Percentiles rank a stretch among this genome's conserved stretches.
These are phyloP conservation scores for Epicoccum nigrum DNA, from an alignment of 2,329 filamentous ascomycete genomes.

Conservation along the genomic window DNA sequence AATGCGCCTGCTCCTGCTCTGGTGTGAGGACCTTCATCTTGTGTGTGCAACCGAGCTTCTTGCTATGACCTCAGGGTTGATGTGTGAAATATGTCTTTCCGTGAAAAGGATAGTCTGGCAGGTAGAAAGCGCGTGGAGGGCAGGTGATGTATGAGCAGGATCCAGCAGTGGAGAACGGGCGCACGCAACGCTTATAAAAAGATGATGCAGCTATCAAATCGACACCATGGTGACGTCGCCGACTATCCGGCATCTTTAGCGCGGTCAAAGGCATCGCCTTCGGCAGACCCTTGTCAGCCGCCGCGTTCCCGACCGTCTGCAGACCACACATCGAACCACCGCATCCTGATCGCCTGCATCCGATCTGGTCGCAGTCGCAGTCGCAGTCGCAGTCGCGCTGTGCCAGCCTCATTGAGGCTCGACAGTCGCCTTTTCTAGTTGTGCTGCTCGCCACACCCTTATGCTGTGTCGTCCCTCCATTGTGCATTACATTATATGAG, in stretches of 20 bases:
- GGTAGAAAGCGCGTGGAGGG: background rate
- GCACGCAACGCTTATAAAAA: conserved; percentile 35
- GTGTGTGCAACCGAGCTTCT: conserved; percentile 11
- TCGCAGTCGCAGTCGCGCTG: no score
- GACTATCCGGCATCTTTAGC: conserved; percentile 29
- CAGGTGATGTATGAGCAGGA: conserved; percentile 6
- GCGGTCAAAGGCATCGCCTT: conserved; percentile 32
- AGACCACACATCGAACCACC: conserved; percentile 25
- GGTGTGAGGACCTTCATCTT: conserved; percentile 93
- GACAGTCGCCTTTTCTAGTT: conserved; percentile 4
- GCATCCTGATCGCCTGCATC: conserved; percentile 20
- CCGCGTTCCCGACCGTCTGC: conserved; percentile 9
- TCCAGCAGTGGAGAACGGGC: conserved; percentile 14
- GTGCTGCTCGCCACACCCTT: background rate
- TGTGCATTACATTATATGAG: background rate
- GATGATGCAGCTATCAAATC: conserved; percentile 31
- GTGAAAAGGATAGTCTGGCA: background rate
- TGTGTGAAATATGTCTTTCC: conserved; percentile 1
- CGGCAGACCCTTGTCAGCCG: conserved; percentile 33
- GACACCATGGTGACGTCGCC: conserved; percentile 48
- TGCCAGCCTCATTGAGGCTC: no score
- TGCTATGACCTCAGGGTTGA: background rate
- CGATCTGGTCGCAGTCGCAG: no score
- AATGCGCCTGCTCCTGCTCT: conserved; percentile 89
- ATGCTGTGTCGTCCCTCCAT: background rate